These are phyloP conservation scores for Hymenoscyphus fructigenus DNA, from an alignment of 2,329 filamentous ascomycete species.

Conservation along the genomic window DNA sequence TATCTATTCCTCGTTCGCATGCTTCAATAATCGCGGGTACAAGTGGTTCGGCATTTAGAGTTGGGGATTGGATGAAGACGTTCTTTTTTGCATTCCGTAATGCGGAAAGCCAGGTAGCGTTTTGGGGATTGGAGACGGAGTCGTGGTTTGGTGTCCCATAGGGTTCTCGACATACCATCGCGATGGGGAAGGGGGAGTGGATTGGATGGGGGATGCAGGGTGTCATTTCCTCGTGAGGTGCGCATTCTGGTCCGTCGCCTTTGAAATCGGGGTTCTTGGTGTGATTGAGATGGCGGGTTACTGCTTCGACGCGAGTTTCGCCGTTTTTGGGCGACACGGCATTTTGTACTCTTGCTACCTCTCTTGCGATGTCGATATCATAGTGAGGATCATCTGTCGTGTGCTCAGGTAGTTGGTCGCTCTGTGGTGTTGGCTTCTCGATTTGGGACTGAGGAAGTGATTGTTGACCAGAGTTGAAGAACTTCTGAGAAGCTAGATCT, in stretches of 20 bases:
- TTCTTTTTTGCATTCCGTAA: conserved; percentile 60
- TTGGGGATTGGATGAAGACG: conserved; percentile 78
- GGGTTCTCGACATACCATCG: conserved; percentile 67
- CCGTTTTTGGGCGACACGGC: conserved; percentile 48
- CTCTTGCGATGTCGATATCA: conserved; percentile 58
- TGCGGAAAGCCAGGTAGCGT: conserved; percentile 70
- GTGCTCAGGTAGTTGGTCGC: conserved; percentile 50
- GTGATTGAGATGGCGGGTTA: conserved; percentile 66
- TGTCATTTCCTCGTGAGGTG: conserved; percentile 57
- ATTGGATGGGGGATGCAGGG: conserved; percentile 60
- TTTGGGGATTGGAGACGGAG: conserved; percentile 67
- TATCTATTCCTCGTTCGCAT: conserved; percentile 63
- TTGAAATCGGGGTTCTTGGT: conserved; percentile 51
- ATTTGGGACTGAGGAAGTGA: conserved; percentile 11
- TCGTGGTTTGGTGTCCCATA: conserved; percentile 63
- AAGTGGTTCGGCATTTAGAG: conserved; percentile 70
- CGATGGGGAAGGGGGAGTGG: conserved; percentile 64
- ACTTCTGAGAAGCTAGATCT: conserved; percentile 26
- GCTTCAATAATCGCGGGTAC: conserved; percentile 63
- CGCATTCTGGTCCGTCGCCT: conserved; percentile 53
- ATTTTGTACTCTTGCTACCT: conserved; percentile 62
- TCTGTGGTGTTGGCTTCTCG: not conserved
- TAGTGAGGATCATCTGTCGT: conserved; percentile 61
- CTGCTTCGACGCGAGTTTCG: conserved; percentile 56
- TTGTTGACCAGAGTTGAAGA: conserved; percentile 30